Evolutionary conservation across 306 rosid genomes (phyloP).

Genomic region (Pueraria montana): DNA sequence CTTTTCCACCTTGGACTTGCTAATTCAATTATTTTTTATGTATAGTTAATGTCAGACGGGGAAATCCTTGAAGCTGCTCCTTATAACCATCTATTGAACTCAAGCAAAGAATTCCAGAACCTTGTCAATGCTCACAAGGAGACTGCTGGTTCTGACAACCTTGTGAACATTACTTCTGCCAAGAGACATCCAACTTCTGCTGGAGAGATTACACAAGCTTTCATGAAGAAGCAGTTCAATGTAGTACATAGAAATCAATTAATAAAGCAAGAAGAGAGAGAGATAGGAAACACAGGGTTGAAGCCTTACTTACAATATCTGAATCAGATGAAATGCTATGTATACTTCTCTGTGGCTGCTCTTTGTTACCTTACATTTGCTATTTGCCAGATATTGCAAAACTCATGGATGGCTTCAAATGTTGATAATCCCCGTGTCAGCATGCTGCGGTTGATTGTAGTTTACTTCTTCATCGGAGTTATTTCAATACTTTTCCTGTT

Average conservation of each 20-base stretch:
- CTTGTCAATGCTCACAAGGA: slow-evolving; percentile 70
- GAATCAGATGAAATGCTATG: slow-evolving; percentile 59
- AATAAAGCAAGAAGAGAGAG: slow-evolving; percentile 68
- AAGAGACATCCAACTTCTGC: slow-evolving; percentile 15
- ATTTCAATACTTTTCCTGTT: slow-evolving; percentile 43
- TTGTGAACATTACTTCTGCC: background rate
- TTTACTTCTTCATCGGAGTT: slow-evolving; percentile 55
- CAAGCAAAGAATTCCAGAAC: slow-evolving; percentile 64
- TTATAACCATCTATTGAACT: slow-evolving; percentile 52
- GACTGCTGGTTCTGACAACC: slow-evolving; percentile 53
- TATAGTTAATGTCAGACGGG: slow-evolving; percentile 69
- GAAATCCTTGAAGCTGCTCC: slow-evolving; percentile 57
- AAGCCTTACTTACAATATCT: slow-evolving; percentile 68
- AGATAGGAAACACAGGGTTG: slow-evolving; percentile 64
- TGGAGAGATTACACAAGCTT: slow-evolving; percentile 40
- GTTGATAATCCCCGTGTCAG: too few species aligned
- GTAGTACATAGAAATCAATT: slow-evolving; percentile 50
- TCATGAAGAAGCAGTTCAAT: slow-evolving; percentile 14
- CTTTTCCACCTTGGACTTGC: background rate
- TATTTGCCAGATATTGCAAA: too few species aligned
- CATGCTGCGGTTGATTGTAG: slow-evolving; percentile 45
- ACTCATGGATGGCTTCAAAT: too few species aligned
- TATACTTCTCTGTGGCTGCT: slow-evolving; percentile 45
- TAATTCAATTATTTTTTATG: slow-evolving; percentile 1
- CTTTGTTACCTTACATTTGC: too few species aligned